Evolutionary conservation across 192 early-diverging fungal species (phyloP), one percentile per base, ranked within the genome.

Genomic region (Mortierella claussenii): DNA sequence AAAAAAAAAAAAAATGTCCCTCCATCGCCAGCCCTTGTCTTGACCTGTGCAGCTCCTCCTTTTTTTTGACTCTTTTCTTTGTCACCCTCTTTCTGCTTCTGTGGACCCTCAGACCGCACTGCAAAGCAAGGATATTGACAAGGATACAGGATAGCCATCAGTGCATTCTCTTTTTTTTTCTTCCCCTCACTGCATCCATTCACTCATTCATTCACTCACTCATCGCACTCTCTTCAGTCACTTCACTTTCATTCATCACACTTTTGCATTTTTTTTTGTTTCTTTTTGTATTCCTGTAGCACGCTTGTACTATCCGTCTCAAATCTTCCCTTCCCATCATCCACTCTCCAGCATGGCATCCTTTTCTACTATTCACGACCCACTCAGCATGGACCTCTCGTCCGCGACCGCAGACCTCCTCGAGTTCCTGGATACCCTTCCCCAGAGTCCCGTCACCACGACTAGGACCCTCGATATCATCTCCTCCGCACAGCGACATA

Each of bases 351-450:
- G 10, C 51, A n/a, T 60, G 18, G 59, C 59, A 60, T 60, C 31
- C 23, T 3, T 36, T 10, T 66, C 69, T 15, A 43, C 57, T 65
- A 59, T 75, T 49, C 73, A 76, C 53, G 57, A 76, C 59, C 73
- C 73, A 49, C 73, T 76, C 59, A 52, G 43, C 53, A 76, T 76
- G 73, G 58, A 67, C 47, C 49, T 76, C 34, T 59, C 73, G 27
- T 26, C 54, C 34, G 73, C 73, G 49, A 76, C 64, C 24, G 51
- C 73, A 56, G 37, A 50, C 45, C 59, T 76, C 30, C 64, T 76
- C 34, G 73, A 76, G 63, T 67, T 61, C 42, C 65, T 76, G 65
- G 73, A 76, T 76, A 76, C 73, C 73, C 65, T 51, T 17, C 43
- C 60, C 43, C 45, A 61, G 15, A 32, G 34, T 30, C 23, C 28